phyloP scores from a whole-genome alignment of 1,284 basidiomycete species.

The Rhodotorula sp. region DNA sequence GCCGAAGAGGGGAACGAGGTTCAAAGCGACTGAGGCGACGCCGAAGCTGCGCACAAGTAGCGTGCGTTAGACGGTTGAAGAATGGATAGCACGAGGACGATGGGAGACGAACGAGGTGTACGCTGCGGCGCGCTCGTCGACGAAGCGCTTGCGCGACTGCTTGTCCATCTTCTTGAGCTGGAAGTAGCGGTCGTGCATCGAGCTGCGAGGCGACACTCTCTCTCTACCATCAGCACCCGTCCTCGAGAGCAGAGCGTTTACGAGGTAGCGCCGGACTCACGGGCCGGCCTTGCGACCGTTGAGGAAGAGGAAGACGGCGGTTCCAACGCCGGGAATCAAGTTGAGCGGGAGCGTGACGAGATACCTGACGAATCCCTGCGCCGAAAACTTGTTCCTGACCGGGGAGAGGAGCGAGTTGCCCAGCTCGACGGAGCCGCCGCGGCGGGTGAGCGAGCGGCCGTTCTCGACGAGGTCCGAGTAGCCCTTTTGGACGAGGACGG shows the following conservation, averaged over 20 bases:
- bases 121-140: conserved; percentile 54
- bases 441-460: conserved; percentile 48
- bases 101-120: conserved; percentile 58
- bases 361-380: conserved; percentile 52
- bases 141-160: conserved; percentile 49
- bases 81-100: conserved; percentile 43
- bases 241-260: not conserved
- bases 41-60: conserved; percentile 49
- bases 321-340: conserved; percentile 66
- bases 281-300: conserved; percentile 40
- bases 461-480: conserved; percentile 50
- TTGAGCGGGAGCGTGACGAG: conserved; percentile 63
- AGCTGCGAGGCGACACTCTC: conserved; percentile 54
- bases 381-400: conserved; percentile 43
- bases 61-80: no score
- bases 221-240: not conserved
- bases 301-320: conserved; percentile 57
- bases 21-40: conserved; percentile 60
- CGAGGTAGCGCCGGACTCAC: conserved; percentile 2
- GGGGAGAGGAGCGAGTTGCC: conserved; percentile 52
- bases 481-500: conserved; percentile 47
- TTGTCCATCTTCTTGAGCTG: conserved; percentile 60
- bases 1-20: conserved; percentile 62
- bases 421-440: conserved; percentile 49
- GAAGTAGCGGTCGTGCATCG: conserved; percentile 67